Evolutionary conservation across 257 asterid species (phyloP).

Genomic region (Nicotiana knightiana): DNA sequence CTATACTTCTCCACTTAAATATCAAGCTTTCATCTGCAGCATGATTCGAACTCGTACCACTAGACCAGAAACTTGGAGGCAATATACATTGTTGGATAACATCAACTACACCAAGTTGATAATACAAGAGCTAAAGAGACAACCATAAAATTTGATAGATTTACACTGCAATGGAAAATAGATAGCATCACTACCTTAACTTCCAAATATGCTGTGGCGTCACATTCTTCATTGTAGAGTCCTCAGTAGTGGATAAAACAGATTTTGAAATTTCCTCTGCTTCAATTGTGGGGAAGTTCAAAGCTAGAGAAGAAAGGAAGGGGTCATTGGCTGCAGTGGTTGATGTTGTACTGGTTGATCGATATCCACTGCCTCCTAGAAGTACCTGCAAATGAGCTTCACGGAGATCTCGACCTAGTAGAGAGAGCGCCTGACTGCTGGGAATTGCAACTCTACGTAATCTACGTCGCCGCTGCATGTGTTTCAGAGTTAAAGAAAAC

Average conservation of each 20-base stretch:
- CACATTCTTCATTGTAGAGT: constrained; percentile 29
- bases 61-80: too few relatives aligned
- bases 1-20: too few relatives aligned
- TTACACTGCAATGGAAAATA: background rate
- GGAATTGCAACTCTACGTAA: constrained; percentile 65
- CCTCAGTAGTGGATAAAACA: constrained; percentile 57
- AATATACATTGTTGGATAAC: background rate
- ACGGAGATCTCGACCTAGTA: constrained; percentile 73
- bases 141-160: background rate
- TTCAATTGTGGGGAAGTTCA: constrained; percentile 56
- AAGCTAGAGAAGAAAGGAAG: constrained; percentile 54
- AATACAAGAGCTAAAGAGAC: background rate
- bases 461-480: constrained; percentile 70
- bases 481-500: constrained; percentile 40
- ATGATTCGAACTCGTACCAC: too few relatives aligned
- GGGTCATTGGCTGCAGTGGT: constrained; percentile 45
- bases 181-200: constrained; percentile 43
- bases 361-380: constrained; percentile 56
- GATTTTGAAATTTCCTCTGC: constrained; percentile 68
- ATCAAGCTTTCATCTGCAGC: too few relatives aligned
- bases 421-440: constrained; percentile 64
- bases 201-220: constrained; percentile 53
- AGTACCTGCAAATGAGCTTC: constrained; percentile 86
- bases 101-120: background rate
- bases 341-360: constrained; percentile 44